Conservation (phyloP, 192 early-diverging fungal species). For the Pecoramyces ruminantium region DNA sequence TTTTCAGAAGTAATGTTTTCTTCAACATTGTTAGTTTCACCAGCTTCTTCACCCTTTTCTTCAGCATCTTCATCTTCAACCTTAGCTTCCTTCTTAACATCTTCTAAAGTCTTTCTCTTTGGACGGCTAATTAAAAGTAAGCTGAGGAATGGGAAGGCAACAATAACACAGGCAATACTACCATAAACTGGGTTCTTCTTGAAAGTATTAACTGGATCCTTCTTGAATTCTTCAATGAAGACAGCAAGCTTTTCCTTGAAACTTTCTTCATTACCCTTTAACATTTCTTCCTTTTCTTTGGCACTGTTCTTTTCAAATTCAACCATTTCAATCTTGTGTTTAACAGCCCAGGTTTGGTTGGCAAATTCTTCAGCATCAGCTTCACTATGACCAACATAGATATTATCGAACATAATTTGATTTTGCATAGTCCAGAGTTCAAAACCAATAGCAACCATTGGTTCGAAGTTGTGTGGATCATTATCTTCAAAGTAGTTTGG, state of each 20-base stretch:
- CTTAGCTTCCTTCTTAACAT: neutral
- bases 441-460: conserved; percentile 56
- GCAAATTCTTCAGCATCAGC: conserved; percentile 51
- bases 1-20: neutral
- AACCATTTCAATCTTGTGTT: conserved; percentile 42
- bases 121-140: neutral
- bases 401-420: conserved; percentile 76
- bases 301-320: neutral
- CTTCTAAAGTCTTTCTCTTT: neutral
- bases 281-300: conserved; percentile 35
- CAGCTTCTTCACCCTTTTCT: neutral
- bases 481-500: conserved; percentile 71
- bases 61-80: neutral
- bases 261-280: conserved; percentile 3
- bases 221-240: conserved; percentile 9
- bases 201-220: conserved; percentile 14
- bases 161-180: neutral
- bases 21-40: neutral
- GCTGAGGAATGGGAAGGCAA: neutral
- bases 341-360: conserved; percentile 59
- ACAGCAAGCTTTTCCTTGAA: neutral
- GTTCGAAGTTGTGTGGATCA: conserved; percentile 52
- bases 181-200: conserved; percentile 12
- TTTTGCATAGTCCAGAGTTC: conserved; percentile 91
- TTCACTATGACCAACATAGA: conserved; percentile 63